Base-by-base conservation (phyloP, 768 basidiomycete species). In the Lactifluus rugatus region DNA sequence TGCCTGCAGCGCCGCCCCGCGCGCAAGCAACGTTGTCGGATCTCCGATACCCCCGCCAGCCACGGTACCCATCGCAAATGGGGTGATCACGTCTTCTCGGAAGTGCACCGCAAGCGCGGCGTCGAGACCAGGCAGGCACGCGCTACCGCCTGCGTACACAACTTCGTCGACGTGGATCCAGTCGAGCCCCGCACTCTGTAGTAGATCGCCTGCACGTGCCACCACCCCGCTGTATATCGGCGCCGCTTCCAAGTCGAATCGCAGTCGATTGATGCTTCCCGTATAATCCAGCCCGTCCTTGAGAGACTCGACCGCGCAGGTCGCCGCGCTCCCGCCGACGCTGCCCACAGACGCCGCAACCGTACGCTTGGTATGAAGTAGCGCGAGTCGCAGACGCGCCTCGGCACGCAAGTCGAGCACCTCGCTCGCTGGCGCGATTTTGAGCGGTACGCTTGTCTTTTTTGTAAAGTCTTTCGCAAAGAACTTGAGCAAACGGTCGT, bases 381-480 rank as follows among this genome's bases (percentile, higher is more conserved):
- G 82, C 7, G 93, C 92, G 21, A 98, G 82, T 10, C 87, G 81
- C 26, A 99, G 82, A 68, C 94, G 95, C n/a, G 92, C 89, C 66
- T 92, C 87, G 0, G 94, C 90, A 23, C 96, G 89, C 66, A 82
- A 78, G 72, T 93, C 88, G 32, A 76, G 74, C 17, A 74, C 63
- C 21, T 81, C 75, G 2, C 75, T 74, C 5, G 85, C 73, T 1
- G 85, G 84, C 54, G 76, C 81, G 16, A 92, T 77, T 9, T 78
- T 72, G 44, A 96, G 76, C 0, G 84, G 74, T 23, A 80, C 80
- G 71, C 90, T 92, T 17, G 87, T 93, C 76, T 96, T 99, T 74
- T 97, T 98, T 50, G 89, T 89, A 71, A 99, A 99, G 63, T 99
- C 95, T 68, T 92, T 84, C 53, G 89, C 84, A 70, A 99, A 96